Evolutionary conservation across 2,329 filamentous ascomycete genomes (phyloP).

Genomic region (Calonectria multiphialidica): DNA sequence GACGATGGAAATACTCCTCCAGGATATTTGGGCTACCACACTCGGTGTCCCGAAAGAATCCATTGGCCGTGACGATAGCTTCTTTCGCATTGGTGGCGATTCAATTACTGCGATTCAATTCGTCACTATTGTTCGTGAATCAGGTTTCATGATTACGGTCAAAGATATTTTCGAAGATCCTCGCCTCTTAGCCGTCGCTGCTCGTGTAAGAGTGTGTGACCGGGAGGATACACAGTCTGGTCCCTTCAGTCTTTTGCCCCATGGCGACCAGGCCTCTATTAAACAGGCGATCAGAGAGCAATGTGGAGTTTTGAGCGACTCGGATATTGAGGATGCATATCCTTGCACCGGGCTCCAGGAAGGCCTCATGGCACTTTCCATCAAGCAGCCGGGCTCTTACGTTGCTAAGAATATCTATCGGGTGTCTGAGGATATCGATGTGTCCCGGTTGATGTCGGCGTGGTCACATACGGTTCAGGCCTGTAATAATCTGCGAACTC

Average conservation of each 20-base stretch:
- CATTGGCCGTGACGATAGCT: constrained; percentile 16
- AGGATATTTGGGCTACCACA: not conserved
- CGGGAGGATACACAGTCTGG: not conserved
- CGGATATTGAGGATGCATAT: constrained; percentile 46
- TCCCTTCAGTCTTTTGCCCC: not conserved
- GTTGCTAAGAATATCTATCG: constrained; percentile 11
- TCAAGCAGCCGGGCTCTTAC: constrained; percentile 20
- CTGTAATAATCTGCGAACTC: not conserved
- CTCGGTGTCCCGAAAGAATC: not conserved
- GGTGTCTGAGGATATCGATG: not conserved
- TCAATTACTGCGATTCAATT: constrained; percentile 40
- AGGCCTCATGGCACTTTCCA: constrained; percentile 44
- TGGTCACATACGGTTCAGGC: not conserved
- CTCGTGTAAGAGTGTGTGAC: not conserved
- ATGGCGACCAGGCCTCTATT: not conserved
- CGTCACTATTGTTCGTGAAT: constrained; percentile 7
- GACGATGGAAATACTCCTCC: not conserved
- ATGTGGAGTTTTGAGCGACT: not conserved
- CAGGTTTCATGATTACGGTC: not conserved
- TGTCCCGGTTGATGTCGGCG: not conserved
- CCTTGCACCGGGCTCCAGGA: constrained; percentile 52
- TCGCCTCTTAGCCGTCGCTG: not conserved
- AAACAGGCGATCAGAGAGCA: not conserved
- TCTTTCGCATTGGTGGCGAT: constrained; percentile 27
- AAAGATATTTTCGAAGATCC: constrained; percentile 21